A percentile compares a stretch with the other conserved stretches of the same genome.
phyloP scores from a whole-genome alignment of 2,329 filamentous ascomycete genomes.

The Escovopsis sp. region DNA sequence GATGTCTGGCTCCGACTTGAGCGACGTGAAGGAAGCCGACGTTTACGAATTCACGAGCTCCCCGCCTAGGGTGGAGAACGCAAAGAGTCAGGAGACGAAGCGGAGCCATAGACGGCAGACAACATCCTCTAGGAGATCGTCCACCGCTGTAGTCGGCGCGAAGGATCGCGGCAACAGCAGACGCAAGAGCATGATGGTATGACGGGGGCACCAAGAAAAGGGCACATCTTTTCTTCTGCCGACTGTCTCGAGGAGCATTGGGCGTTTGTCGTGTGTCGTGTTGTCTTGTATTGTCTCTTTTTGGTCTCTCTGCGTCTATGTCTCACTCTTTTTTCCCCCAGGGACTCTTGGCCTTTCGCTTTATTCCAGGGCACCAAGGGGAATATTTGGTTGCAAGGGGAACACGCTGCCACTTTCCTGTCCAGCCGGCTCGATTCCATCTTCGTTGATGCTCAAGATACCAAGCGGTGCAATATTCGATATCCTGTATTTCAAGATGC shows the following conservation, averaged over 20 bases:
- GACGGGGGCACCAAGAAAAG: constrained; percentile 16
- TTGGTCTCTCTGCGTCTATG: too few relatives aligned
- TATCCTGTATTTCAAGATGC: constrained; percentile 17
- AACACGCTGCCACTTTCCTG: constrained; percentile 8
- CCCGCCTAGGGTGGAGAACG: constrained; percentile 24
- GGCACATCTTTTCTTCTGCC: constrained; percentile 9
- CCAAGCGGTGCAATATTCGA: constrained; percentile 19
- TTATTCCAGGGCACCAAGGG: too few relatives aligned
- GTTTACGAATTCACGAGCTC: constrained; percentile 40
- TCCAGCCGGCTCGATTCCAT: constrained; percentile 4
- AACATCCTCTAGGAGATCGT: constrained; percentile 23
- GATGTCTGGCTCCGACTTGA: constrained; percentile 8
- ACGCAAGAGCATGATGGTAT: constrained; percentile 46
- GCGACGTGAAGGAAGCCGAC: constrained; percentile 22
- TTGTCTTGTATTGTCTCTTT: constrained; percentile 6
- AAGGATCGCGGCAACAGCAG: constrained; percentile 22
- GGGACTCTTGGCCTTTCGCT: too few relatives aligned
- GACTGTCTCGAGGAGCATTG: constrained; percentile 5
- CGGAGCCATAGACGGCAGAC: constrained; percentile 16
- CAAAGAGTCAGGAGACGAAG: constrained; percentile 12
- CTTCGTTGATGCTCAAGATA: constrained; percentile 19
- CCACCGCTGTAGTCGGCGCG: constrained; percentile 23
- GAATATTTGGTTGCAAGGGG: too few relatives aligned
- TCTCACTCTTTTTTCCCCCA: too few relatives aligned
- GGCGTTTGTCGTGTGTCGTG: constrained; percentile 15